Percentiles rank a stretch among this genome's conserved stretches.
Evolutionary conservation across 1,284 basidiomycete species (phyloP).

Genomic region (Rhodofomes roseus): DNA sequence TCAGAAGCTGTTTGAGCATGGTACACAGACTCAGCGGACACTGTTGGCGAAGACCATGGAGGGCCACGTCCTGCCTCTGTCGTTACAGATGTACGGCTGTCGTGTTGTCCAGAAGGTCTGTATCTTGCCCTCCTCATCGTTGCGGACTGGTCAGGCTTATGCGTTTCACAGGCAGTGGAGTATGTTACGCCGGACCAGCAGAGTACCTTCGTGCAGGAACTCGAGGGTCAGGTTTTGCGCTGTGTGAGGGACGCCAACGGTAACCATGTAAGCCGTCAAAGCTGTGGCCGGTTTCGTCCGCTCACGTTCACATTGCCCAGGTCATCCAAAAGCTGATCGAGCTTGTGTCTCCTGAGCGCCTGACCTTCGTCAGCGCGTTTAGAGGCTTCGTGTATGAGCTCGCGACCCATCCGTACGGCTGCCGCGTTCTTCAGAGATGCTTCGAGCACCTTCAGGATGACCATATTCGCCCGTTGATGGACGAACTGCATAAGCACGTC

Average conservation of each 20-base stretch:
- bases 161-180: conserved; percentile 70
- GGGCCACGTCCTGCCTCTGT: conserved; percentile 74
- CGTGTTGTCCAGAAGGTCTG: conserved; percentile 85
- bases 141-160: conserved; percentile 5
- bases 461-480: conserved; percentile 70
- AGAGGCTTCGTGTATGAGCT: conserved; percentile 81
- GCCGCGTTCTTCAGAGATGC: conserved; percentile 91
- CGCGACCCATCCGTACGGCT: conserved; percentile 91
- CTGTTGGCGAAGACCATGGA: conserved; percentile 76
- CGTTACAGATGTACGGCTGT: conserved; percentile 95
- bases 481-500: conserved; percentile 79
- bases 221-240: conserved; percentile 79
- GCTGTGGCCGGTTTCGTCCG: background rate
- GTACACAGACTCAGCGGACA: conserved; percentile 74
- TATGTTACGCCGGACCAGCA: conserved; percentile 78
- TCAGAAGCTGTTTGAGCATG: conserved; percentile 94
- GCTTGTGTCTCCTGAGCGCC: conserved; percentile 71
- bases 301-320: conserved; percentile 31
- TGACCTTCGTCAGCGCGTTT: conserved; percentile 79
- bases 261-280: conserved; percentile 72
- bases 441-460: conserved; percentile 81
- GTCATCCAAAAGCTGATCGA: conserved; percentile 85
- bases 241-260: conserved; percentile 94
- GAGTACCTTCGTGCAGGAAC: conserved; percentile 69
- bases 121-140: background rate